A percentile compares a stretch with the other conserved stretches of the same genome.
Conservation (phyloP, 2,329 filamentous ascomycete genomes). For the Herpotrichia juniperi region DNA sequence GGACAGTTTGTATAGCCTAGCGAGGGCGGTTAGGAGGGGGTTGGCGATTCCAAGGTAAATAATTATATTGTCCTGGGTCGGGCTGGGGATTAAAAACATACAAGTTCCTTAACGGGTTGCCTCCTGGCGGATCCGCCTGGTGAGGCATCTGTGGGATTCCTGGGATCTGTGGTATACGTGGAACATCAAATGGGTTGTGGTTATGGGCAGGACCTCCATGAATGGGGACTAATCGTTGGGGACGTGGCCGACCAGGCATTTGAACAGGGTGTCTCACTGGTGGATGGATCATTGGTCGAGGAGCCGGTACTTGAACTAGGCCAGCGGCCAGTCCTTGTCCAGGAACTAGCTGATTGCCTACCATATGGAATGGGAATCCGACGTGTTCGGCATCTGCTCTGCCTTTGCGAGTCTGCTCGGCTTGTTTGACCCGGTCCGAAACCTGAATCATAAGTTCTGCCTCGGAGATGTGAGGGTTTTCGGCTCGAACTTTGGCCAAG, state of each 20-base stretch:
- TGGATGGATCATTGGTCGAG: neutral
- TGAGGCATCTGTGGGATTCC: too few species aligned
- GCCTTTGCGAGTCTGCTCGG: slow-evolving; percentile 31
- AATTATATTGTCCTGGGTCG: too few species aligned
- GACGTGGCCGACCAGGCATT: neutral
- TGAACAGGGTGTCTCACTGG: neutral
- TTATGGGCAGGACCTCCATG: too few species aligned
- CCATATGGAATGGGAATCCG: slow-evolving; percentile 30
- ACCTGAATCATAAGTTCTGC: slow-evolving; percentile 64
- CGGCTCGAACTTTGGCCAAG: slow-evolving; percentile 59
- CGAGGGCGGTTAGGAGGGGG: too few species aligned
- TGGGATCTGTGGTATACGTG: too few species aligned
- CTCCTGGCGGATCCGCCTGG: too few species aligned
- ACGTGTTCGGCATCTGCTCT: slow-evolving; percentile 18
- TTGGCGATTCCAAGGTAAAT: too few species aligned
- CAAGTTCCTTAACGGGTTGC: too few species aligned
- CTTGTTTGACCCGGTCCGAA: slow-evolving; percentile 57
- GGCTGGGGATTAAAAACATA: too few species aligned
- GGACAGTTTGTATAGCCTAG: too few species aligned
- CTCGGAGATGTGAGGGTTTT: slow-evolving; percentile 66
- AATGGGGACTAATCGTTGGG: too few species aligned
- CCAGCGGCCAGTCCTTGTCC: neutral
- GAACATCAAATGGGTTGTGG: too few species aligned
- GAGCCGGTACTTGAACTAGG: neutral
- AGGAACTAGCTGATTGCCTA: slow-evolving; percentile 10